Evolutionary conservation across 2,329 filamentous ascomycete species (phyloP), one percentile per base, ranked within the genome.

Genomic region (Rhynchosporium agropyri): DNA sequence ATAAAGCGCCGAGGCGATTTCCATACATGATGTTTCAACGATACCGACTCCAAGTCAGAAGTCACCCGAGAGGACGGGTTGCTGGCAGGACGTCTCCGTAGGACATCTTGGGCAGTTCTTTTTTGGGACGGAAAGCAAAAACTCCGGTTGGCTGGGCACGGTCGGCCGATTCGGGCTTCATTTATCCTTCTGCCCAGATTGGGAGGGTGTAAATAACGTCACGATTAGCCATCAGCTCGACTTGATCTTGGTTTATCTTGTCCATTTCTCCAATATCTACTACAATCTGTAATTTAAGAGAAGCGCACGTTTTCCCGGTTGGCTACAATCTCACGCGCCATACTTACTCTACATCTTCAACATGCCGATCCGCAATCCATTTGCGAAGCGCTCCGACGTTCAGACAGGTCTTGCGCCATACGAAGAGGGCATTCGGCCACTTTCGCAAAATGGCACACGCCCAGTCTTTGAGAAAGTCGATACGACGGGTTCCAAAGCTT

Each of bases 291-390:
- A 20, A 15, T 46, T 36, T 36, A 3, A 20, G 40, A 36, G 46
- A 20, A 20, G 20, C 20, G 20, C 20, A 20, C 20, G 20, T 9
- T 46, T 33, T 13, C 31, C 12, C 13, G 46, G 46, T 36, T 57
- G 28, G 36, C 45, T 20, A 43, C 36, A 51, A 20, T 54, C 45
- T 20, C 15, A 26, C 5, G 46, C 38, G 49, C 54, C 54, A 49
- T 51, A 54, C 56, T 54, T 43, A 54, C 56, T 54, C 49, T 40
- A 62, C 49, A 40, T 48, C 50, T 43, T 62, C 61, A 79, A 68
- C 63, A 90, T 90, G 88, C 83, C 79, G 26, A 89, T 91, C 73
- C 87, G 89, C 69, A 92, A 91, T 75, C 86, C 88, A 36, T 89
- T 92, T 74, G 79, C 83, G 61, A 84, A 84, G 71, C 87, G 85